Base-by-base conservation (phyloP, 352 stramenopile species). In the Phytophthora agathidicida region DNA sequence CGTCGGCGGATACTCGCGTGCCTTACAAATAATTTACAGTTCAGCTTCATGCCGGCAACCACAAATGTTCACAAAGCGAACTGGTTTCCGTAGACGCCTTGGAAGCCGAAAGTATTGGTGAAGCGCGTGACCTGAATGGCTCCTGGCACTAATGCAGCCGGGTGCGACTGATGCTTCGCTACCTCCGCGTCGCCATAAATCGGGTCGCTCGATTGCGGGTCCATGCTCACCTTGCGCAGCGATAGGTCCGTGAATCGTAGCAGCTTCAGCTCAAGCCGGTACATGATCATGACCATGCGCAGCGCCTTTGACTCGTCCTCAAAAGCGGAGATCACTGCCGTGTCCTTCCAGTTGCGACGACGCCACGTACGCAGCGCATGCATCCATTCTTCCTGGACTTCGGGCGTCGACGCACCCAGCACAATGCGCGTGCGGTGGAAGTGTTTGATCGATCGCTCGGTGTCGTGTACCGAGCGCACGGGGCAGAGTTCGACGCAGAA, bases 401-500 rank as follows among this genome's bases (percentile, higher is more conserved):
- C 70, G 3, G 63, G 62, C 2, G 76, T 77, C 10, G 76, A 85
- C 2, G 77, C 84, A 35, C 81, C 84, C 10, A 93, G 61, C 17
- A 89, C 55, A 24, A 93, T 71, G 0, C 70, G 74, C 14, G 36
- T 67, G 35, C 72, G 79, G 50, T 73, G 76, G 52, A 87, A 89
- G 31, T 87, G 59, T 46, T 83, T 70, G 22, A 91, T 79, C 32
- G 80, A 86, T 3, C 82, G 81, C 13, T 93, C 80, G 10, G 77
- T 83, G 60, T 91, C 81, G 60, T 93, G 78, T 22, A 91, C 64
- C 14, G 84, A 93, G 17, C 82, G 82, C 49, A 91, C 82, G 49
- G 84, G 84, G 17, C 72, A 81, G 19, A 93, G 54, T 39, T 93
- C 84, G 22, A 93, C 54, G 35, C 69, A 68, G 60, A 93, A 93